Conservation (phyloP, 2,329 filamentous ascomycete species). For the Didymella sp. region DNA sequence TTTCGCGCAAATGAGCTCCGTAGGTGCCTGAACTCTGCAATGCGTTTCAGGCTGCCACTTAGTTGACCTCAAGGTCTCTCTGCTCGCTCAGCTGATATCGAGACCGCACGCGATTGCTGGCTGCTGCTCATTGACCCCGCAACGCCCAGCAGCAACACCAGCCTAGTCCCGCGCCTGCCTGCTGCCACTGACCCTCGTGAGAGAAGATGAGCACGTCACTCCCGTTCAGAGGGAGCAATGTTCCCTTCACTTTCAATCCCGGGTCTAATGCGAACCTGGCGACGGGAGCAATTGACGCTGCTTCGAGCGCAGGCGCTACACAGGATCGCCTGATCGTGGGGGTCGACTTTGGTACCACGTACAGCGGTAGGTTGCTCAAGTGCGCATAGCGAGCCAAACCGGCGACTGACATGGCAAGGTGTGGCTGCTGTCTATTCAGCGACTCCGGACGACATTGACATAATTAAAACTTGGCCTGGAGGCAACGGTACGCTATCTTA, state of each 20-base stretch:
- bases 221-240: slow-evolving; percentile 36
- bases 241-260: slow-evolving; percentile 44
- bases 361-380: slow-evolving; percentile 63
- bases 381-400: neutral
- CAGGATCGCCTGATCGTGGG: slow-evolving; percentile 68
- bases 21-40: slow-evolving; percentile 38
- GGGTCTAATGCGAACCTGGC: slow-evolving; percentile 34
- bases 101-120: slow-evolving; percentile 5
- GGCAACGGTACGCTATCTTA: slow-evolving; percentile 65
- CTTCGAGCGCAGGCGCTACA: slow-evolving; percentile 2
- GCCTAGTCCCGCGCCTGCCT: neutral
- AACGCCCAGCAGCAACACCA: slow-evolving; percentile 19
- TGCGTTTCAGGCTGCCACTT: slow-evolving; percentile 41
- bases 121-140: slow-evolving; percentile 14
- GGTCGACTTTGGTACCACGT: slow-evolving; percentile 85
- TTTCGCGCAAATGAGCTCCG: slow-evolving; percentile 12
- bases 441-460: slow-evolving; percentile 79
- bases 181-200: neutral
- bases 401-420: slow-evolving; percentile 48
- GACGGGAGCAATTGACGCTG: slow-evolving; percentile 12
- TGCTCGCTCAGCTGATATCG: slow-evolving; percentile 5
- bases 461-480: slow-evolving; percentile 82
- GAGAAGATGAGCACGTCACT: slow-evolving; percentile 35
- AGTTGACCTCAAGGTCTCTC: slow-evolving; percentile 34
- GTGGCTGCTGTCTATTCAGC: slow-evolving; percentile 77